Conservation (phyloP, 2,329 filamentous ascomycete genomes). For the Aspergillus oerlinghausenensis region DNA sequence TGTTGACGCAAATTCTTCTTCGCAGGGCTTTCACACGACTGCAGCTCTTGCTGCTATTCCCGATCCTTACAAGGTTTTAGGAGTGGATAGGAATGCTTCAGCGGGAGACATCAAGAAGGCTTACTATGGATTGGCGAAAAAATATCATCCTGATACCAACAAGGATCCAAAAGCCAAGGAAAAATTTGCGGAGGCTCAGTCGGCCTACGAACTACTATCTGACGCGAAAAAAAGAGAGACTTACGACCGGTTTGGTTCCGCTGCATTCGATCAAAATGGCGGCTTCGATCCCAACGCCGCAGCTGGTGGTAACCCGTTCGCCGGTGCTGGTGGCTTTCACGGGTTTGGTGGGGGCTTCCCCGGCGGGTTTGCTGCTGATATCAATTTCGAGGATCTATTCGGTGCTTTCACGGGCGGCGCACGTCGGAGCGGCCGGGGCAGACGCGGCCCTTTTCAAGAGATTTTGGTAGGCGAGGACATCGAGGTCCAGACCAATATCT, state of each 20-base stretch:
- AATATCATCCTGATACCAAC: slow-evolving; percentile 96
- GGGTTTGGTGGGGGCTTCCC: slow-evolving; percentile 50
- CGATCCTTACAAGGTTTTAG: slow-evolving; percentile 84
- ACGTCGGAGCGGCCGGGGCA: slow-evolving; percentile 48
- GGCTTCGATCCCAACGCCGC: slow-evolving; percentile 73
- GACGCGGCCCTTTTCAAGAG: slow-evolving; percentile 71
- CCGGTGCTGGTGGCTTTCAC: slow-evolving; percentile 56
- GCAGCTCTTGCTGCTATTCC: slow-evolving; percentile 63
- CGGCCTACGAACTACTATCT: slow-evolving; percentile 88
- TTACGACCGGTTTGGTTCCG: slow-evolving; percentile 83
- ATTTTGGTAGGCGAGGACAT: slow-evolving; percentile 93
- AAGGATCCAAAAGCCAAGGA: slow-evolving; percentile 93
- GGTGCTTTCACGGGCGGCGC: slow-evolving; percentile 70
- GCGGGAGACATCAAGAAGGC: slow-evolving; percentile 93
- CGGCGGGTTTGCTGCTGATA: slow-evolving; percentile 69
- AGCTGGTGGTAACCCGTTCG: slow-evolving; percentile 50
- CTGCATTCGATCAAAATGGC: slow-evolving; percentile 61
- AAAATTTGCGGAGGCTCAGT: slow-evolving; percentile 87
- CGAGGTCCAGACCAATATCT: slow-evolving; percentile 87
- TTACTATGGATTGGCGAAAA: slow-evolving; percentile 96
- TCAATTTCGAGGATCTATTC: slow-evolving; percentile 96
- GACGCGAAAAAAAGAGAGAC: slow-evolving; percentile 90
- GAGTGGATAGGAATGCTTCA: slow-evolving; percentile 76
- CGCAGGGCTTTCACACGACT: slow-evolving; percentile 42
- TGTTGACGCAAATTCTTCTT: slow-evolving; percentile 1